Base-by-base conservation (phyloP, 306 rosid genomes). In the Prunus salicina region DNA sequence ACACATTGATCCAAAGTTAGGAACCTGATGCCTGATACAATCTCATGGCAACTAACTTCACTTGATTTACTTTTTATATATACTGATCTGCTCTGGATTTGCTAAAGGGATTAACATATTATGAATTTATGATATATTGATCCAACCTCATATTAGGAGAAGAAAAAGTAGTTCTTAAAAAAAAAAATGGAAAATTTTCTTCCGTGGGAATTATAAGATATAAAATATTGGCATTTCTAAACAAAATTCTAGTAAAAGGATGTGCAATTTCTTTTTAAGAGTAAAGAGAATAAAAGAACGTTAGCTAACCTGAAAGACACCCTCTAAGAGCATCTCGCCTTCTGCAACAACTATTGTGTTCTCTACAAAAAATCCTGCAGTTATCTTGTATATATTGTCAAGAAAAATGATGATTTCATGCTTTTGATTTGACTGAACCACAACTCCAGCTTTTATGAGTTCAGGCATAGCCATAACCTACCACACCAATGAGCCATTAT, bases 261-360 rank as follows among this genome's bases (percentile, higher is more conserved):
- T 15, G 20, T 56, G 28, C 32, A 34, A 12, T 14, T 16, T 60
- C 8, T 34, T 52, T 15, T 50, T 52, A 28, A 51, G 22, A 16
- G 34, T 10, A n/a, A 1, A 53, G 24, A 18, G 69, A 67, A 22
- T 30, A 56, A 27, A 53, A 38, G n/a, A 49, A 58, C 10, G 18
- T 25, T 58, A 71, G 77, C 89, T 56, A 78, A 95, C 97, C 98
- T 89, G 88, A 78, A 95, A 92, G 73, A 88, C 80, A 45, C 97
- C 96, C 82, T 86, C 91, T 64, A 87, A 76, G 15, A 85, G 93
- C 97, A 95, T 95, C 86, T 90, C 97, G 43, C 97, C 98, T 82
- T 95, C 98, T 11, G 92, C 98, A 41, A 95, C 97, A 78, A 90
- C 93, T 71, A 95, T 84, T 67, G 97, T 92, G 87, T 95, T 95